Percentiles rank a stretch among this genome's conserved stretches.
phyloP scores from a whole-genome alignment of 2,329 filamentous ascomycete species.

The Colletotrichum gloeosporioides region DNA sequence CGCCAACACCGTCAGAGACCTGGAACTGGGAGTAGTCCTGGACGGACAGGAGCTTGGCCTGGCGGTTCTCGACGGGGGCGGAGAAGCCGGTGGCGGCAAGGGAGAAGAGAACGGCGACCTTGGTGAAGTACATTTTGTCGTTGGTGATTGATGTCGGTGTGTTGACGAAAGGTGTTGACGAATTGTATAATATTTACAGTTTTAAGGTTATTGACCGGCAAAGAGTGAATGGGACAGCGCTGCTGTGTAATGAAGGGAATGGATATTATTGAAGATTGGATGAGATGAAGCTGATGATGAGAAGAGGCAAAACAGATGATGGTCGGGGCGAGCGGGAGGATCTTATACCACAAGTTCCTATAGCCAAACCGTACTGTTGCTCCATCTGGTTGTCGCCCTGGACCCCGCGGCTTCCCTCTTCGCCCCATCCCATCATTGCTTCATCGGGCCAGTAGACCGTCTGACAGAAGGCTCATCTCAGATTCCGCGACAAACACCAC shows the following conservation, averaged over 20 bases:
- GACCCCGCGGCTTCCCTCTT: background rate
- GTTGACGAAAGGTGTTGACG: background rate
- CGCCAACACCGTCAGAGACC: slow-evolving; percentile 55
- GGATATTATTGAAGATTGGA: background rate
- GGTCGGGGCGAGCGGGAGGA: slow-evolving; percentile 6
- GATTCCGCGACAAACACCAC: background rate
- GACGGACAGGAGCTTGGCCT: slow-evolving; percentile 12
- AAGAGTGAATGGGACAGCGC: slow-evolving; percentile 13
- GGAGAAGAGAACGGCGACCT: slow-evolving; percentile 39
- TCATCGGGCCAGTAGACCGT: background rate
- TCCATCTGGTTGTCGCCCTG: background rate
- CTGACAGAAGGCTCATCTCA: slow-evolving; percentile 8
- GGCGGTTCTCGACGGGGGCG: slow-evolving; percentile 27
- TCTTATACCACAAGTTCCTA: slow-evolving; percentile 15
- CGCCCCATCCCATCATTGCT: background rate
- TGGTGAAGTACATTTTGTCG: slow-evolving; percentile 42
- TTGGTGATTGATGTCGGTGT: slow-evolving; percentile 2
- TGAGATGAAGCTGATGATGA: slow-evolving; percentile 9
- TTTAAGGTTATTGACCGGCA: background rate
- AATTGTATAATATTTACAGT: slow-evolving; percentile 8
- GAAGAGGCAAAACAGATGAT: background rate
- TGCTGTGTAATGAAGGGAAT: slow-evolving; percentile 12
- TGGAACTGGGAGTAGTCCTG: slow-evolving; percentile 37
- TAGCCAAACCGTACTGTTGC: background rate
- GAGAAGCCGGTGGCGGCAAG: slow-evolving; percentile 40